These are phyloP conservation scores for Debaryomycetaceae sp. DNA, from an alignment of 1,139 yeast species.

Conservation along the genomic window DNA sequence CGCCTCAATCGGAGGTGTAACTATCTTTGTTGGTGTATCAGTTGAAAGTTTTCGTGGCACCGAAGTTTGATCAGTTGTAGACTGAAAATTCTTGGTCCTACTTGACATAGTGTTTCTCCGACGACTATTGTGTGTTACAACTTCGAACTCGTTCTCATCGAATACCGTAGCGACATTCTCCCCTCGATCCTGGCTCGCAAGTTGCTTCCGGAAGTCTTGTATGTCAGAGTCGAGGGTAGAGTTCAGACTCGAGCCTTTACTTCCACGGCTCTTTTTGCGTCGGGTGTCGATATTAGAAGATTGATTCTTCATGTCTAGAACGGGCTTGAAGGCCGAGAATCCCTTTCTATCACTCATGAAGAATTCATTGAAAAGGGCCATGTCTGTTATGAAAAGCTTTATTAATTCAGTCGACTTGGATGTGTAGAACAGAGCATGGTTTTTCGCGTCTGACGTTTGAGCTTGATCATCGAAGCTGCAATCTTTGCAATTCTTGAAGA, in stretches of 20 bases:
- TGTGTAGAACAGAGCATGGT: background rate
- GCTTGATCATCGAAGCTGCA: slow-evolving; percentile 13
- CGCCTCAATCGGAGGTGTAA: background rate
- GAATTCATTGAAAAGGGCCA: slow-evolving; percentile 30
- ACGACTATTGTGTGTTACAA: slow-evolving; percentile 16
- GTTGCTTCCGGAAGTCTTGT: slow-evolving; percentile 11
- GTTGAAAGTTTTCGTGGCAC: no score
- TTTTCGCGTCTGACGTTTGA: slow-evolving; percentile 5
- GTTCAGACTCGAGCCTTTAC: slow-evolving; percentile 20
- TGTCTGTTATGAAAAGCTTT: slow-evolving; percentile 22
- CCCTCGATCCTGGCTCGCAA: slow-evolving; percentile 14
- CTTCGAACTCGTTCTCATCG: slow-evolving; percentile 23
- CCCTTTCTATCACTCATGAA: slow-evolving; percentile 41
- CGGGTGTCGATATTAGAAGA: slow-evolving; percentile 4
- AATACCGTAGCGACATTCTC: slow-evolving; percentile 11
- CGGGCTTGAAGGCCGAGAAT: slow-evolving; percentile 32
- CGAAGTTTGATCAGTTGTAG: slow-evolving; percentile 1
- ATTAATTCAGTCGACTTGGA: slow-evolving; percentile 8
- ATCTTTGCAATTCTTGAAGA: slow-evolving; percentile 19
- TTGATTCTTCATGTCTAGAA: slow-evolving; percentile 30
- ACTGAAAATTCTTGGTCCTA: slow-evolving; percentile 1
- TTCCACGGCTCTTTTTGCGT: slow-evolving; percentile 9
- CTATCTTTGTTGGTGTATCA: background rate
- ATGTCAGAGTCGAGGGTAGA: slow-evolving; percentile 14
- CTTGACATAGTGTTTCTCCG: slow-evolving; percentile 13